Percentiles rank a stretch among this genome's conserved stretches.
Conservation (phyloP, 1,139 yeast genomes). For the Saccharomycopsis phalli region DNA sequence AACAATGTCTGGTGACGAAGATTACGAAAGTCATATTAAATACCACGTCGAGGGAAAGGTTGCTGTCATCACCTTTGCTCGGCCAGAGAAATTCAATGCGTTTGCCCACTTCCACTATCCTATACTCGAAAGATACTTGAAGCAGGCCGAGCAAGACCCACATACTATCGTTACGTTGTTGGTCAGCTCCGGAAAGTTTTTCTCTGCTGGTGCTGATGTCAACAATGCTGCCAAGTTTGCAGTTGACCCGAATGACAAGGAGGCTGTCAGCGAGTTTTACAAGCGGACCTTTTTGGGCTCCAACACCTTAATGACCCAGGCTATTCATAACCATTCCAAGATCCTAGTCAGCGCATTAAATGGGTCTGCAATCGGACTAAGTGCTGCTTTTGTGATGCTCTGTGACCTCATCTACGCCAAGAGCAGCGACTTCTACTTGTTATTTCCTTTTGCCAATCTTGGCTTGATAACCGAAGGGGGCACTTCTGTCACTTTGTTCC, state of each 20-base stretch:
- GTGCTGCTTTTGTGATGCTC: conserved; percentile 63
- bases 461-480: conserved; percentile 85
- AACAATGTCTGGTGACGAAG: background rate
- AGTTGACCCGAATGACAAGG: conserved; percentile 28
- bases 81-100: conserved; percentile 59
- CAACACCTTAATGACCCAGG: conserved; percentile 59
- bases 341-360: conserved; percentile 68
- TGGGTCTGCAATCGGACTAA: conserved; percentile 83
- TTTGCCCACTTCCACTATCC: conserved; percentile 59
- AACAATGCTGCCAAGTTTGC: conserved; percentile 11
- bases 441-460: conserved; percentile 76
- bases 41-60: conserved; percentile 47
- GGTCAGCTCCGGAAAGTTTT: conserved; percentile 65
- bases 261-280: conserved; percentile 39
- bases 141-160: conserved; percentile 55
- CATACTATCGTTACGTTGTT: conserved; percentile 58
- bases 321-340: conserved; percentile 65
- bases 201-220: conserved; percentile 82
- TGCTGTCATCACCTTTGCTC: conserved; percentile 61
- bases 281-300: conserved; percentile 45
- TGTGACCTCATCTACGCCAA: conserved; percentile 70
- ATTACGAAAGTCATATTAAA: conserved; percentile 28
- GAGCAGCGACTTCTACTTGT: conserved; percentile 50
- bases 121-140: conserved; percentile 49
- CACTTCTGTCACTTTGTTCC: conserved; percentile 56